These are phyloP conservation scores for Acmispon strigosus DNA, from an alignment of 306 rosid genomes.

Conservation along the genomic window DNA sequence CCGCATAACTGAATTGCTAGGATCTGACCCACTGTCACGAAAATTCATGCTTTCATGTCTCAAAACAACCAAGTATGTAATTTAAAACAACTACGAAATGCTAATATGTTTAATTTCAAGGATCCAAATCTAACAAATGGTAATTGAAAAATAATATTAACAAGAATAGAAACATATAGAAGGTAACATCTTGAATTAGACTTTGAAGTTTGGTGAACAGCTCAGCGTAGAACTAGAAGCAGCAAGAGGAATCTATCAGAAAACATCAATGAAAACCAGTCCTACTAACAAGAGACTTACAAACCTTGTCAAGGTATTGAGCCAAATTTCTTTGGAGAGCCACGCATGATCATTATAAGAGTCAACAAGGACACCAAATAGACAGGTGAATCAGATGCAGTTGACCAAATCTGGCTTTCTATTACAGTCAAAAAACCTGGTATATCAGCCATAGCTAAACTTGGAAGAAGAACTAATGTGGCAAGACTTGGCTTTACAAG, in stretches of 20 bases:
- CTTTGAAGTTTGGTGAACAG: not conserved
- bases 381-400: slow-evolving; percentile 95
- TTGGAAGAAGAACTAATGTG: too few species aligned
- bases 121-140: slow-evolving; percentile 10
- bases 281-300: slow-evolving; percentile 26
- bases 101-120: not conserved
- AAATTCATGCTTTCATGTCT: slow-evolving; percentile 29
- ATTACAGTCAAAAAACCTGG: slow-evolving; percentile 63
- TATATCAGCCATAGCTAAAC: too few species aligned
- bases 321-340: slow-evolving; percentile 73
- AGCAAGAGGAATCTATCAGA: slow-evolving; percentile 9
- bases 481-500: too few species aligned
- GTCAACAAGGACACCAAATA: slow-evolving; percentile 84
- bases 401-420: slow-evolving; percentile 97
- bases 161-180: not conserved
- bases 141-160: too few species aligned
- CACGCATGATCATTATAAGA: slow-evolving; percentile 74
- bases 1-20: slow-evolving; percentile 92
- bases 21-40: slow-evolving; percentile 64
- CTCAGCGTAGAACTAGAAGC: too few species aligned
- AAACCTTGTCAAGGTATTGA: too few species aligned
- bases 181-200: not conserved
- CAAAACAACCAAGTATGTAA: slow-evolving; percentile 5
- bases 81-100: slow-evolving; percentile 9
- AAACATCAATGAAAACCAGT: slow-evolving; percentile 5